Percentiles rank a stretch among this genome's conserved stretches.
phyloP scores from a whole-genome alignment of 257 asterid genomes.

The Coffea eugenioides region DNA sequence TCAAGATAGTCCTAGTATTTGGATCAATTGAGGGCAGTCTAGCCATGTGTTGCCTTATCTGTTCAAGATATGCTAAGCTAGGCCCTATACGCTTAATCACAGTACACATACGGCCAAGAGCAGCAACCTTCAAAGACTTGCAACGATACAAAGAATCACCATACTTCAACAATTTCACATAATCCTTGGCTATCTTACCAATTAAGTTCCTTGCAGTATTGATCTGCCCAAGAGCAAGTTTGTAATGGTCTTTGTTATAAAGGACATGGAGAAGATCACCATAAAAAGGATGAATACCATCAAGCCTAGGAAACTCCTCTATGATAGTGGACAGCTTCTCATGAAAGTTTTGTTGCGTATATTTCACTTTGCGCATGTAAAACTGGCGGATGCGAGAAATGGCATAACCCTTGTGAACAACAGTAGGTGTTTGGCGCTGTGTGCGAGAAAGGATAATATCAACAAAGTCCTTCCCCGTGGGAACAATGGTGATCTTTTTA shows the following conservation, averaged over 20 bases:
- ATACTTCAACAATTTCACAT: slow-evolving; percentile 75
- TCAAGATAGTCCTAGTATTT: slow-evolving; percentile 86
- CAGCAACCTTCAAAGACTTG: slow-evolving; percentile 90
- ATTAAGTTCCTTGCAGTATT: slow-evolving; percentile 86
- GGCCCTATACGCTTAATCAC: slow-evolving; percentile 77
- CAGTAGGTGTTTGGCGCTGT: slow-evolving; percentile 93
- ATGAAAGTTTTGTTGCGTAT: slow-evolving; percentile 74
- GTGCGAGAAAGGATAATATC: slow-evolving; percentile 94
- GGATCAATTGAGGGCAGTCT: slow-evolving; percentile 97
- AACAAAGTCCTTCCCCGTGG: slow-evolving; percentile 81
- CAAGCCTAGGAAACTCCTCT: slow-evolving; percentile 92
- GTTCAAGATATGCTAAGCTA: slow-evolving; percentile 96
- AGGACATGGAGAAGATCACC: slow-evolving; percentile 94
- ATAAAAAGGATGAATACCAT: slow-evolving; percentile 92
- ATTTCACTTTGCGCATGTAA: slow-evolving; percentile 95
- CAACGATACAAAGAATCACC: slow-evolving; percentile 93
- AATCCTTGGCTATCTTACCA: slow-evolving; percentile 77
- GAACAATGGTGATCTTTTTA: slow-evolving; percentile 89
- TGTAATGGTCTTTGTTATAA: slow-evolving; percentile 92
- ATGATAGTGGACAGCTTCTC: slow-evolving; percentile 84
- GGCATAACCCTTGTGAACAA: slow-evolving; percentile 97
- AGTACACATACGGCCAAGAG: slow-evolving; percentile 95
- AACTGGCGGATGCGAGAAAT: slow-evolving; percentile 84
- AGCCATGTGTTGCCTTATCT: slow-evolving; percentile 96
- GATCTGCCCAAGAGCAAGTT: slow-evolving; percentile 96